phyloP scores from a whole-genome alignment of 805 yeast genomes.

The Millerozyma acaciae region DNA sequence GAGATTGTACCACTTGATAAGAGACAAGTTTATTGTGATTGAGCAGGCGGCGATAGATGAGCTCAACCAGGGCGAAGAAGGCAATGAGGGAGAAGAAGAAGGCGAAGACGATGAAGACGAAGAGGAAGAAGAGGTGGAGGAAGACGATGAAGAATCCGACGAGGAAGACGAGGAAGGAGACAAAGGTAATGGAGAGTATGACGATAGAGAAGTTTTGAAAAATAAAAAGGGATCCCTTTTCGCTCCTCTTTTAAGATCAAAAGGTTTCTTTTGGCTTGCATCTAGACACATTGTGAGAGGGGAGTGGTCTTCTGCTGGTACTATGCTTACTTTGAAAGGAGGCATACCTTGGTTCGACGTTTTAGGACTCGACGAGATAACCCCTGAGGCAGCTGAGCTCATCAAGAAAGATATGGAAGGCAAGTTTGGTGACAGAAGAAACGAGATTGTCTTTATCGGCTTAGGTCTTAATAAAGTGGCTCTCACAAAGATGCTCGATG shows the following conservation, averaged over 20 bases:
- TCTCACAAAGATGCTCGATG: conserved; percentile 28
- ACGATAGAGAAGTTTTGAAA: conserved; percentile 22
- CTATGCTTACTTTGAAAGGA: conserved; percentile 37
- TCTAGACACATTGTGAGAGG: conserved; percentile 38
- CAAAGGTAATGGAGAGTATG: conserved; percentile 12
- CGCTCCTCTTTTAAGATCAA: conserved; percentile 36
- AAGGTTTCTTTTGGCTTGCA: conserved; percentile 46
- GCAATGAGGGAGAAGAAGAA: conserved; percentile 11
- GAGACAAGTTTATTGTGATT: conserved; percentile 31
- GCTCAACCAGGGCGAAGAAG: conserved; percentile 15
- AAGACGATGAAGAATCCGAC: conserved; percentile 10
- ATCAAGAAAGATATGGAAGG: conserved; percentile 36
- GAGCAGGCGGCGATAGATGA: conserved; percentile 17
- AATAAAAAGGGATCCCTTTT: conserved; percentile 36
- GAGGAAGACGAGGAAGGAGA: conserved; percentile 10
- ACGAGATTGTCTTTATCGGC: conserved; percentile 46
- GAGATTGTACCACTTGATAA: conserved; percentile 31
- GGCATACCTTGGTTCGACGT: conserved; percentile 43
- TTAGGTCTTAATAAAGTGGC: conserved; percentile 25
- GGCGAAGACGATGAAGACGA: conserved; percentile 8
- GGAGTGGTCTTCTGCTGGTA: conserved; percentile 44
- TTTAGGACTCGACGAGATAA: conserved; percentile 27
- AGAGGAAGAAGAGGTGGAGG: conserved; percentile 8
- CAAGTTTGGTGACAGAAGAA: conserved; percentile 40
- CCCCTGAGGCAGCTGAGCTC: conserved; percentile 25